These are phyloP conservation scores for Scheffersomyces titani DNA, from an alignment of 1,139 yeast species.

Conservation along the genomic window DNA sequence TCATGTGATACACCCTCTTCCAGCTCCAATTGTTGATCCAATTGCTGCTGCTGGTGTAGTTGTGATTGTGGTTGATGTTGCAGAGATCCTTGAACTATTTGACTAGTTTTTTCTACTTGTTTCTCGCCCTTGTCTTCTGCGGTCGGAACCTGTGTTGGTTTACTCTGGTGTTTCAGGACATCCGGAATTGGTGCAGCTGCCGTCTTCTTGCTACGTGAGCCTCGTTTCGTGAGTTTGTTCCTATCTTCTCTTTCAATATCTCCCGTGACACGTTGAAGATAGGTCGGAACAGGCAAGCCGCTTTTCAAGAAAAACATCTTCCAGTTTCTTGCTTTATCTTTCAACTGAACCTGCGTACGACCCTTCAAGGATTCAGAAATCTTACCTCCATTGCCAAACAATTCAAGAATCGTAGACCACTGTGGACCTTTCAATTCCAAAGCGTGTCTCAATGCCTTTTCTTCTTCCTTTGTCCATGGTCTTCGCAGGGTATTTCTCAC, in stretches of 20 bases:
- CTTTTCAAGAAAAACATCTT: conserved; percentile 79
- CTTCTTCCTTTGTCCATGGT: conserved; percentile 90
- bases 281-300: conserved; percentile 73
- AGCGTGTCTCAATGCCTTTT: conserved; percentile 79
- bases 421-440: conserved; percentile 84
- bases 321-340: conserved; percentile 96
- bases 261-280: conserved; percentile 82
- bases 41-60: neutral
- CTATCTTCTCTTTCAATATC: conserved; percentile 62
- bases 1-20: neutral
- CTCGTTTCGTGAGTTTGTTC: conserved; percentile 25
- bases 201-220: conserved; percentile 33
- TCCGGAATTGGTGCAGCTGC: conserved; percentile 45
- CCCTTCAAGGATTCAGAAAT: conserved; percentile 81
- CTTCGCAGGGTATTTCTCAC: conserved; percentile 45
- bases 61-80: neutral
- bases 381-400: conserved; percentile 91
- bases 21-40: neutral
- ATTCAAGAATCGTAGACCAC: conserved; percentile 87
- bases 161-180: conserved; percentile 9
- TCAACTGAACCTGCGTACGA: conserved; percentile 85
- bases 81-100: neutral
- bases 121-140: neutral
- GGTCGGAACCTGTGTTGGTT: conserved; percentile 1
- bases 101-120: neutral